Conservation (phyloP, 2,329 filamentous ascomycete species). For the Colletotrichum magnum region DNA sequence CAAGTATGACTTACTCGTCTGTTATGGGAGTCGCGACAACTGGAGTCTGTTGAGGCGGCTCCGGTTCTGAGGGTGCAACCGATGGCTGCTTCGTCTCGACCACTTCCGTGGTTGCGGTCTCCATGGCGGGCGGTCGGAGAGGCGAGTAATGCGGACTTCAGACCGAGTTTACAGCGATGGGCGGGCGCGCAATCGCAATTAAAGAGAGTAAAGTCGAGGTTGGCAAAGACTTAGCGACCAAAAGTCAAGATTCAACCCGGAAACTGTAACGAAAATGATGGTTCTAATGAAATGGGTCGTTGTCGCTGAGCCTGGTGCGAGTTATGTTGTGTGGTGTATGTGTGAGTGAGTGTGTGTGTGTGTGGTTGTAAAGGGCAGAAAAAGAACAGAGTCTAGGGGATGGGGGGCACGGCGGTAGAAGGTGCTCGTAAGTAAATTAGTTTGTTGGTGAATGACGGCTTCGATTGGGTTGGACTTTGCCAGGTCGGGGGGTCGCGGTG, state of each 20-base stretch:
- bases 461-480: neutral
- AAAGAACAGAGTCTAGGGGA: neutral
- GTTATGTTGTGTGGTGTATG: conserved; percentile 2
- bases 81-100: conserved; percentile 39
- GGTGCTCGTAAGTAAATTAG: no score
- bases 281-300: conserved; percentile 11
- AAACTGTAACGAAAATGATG: conserved; percentile 2
- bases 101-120: conserved; percentile 11
- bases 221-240: conserved; percentile 1
- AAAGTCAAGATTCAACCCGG: conserved; percentile 22
- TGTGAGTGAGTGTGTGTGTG: conserved; percentile 1
- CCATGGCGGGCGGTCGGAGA: conserved; percentile 25
- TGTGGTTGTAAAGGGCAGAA: conserved; percentile 30
- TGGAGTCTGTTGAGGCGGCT: conserved; percentile 28
- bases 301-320: conserved; percentile 5
- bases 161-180: conserved; percentile 2
- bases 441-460: conserved; percentile 7
- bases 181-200: conserved; percentile 4
- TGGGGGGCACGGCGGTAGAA: conserved; percentile 1
- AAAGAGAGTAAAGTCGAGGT: conserved; percentile 15
- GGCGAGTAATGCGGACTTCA: conserved; percentile 15
- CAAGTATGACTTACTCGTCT: conserved; percentile 23
- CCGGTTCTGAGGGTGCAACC: conserved; percentile 36
- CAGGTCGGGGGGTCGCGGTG: conserved; percentile 20
- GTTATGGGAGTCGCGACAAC: conserved; percentile 32